Conservation (phyloP, 306 rosid species). For the Morella rubra region DNA sequence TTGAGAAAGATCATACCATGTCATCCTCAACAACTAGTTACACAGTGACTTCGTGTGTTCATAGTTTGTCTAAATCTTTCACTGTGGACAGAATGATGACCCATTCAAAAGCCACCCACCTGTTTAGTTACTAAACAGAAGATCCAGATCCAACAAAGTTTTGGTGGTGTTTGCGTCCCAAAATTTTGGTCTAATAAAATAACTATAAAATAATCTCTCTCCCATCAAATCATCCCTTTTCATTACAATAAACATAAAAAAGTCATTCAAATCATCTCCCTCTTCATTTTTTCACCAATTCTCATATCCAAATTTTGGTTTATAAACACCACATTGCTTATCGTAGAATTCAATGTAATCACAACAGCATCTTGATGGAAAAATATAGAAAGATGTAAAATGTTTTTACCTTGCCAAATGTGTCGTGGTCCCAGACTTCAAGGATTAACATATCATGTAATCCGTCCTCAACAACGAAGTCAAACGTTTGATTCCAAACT, state of each 20-base stretch:
- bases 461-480: constrained; percentile 96
- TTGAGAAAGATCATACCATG: background rate
- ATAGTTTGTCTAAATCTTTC: background rate
- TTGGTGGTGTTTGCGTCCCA: background rate
- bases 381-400: background rate
- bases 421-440: constrained; percentile 94
- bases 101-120: background rate
- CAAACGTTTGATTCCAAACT: constrained; percentile 96
- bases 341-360: background rate
- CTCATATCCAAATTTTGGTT: too few species aligned
- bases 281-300: too few species aligned
- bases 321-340: background rate
- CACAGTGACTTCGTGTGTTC: too few species aligned
- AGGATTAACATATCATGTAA: constrained; percentile 88
- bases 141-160: background rate
- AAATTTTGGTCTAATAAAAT: too few species aligned
- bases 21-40: background rate
- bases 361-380: background rate
- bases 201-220: too few species aligned
- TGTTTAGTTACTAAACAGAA: background rate
- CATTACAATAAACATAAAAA: too few species aligned
- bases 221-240: too few species aligned
- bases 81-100: background rate
- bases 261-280: too few species aligned
- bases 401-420: constrained; percentile 83